Evolutionary conservation across 176 grass and related monocot species (phyloP).

Genomic region (Neostapfia colusana): DNA sequence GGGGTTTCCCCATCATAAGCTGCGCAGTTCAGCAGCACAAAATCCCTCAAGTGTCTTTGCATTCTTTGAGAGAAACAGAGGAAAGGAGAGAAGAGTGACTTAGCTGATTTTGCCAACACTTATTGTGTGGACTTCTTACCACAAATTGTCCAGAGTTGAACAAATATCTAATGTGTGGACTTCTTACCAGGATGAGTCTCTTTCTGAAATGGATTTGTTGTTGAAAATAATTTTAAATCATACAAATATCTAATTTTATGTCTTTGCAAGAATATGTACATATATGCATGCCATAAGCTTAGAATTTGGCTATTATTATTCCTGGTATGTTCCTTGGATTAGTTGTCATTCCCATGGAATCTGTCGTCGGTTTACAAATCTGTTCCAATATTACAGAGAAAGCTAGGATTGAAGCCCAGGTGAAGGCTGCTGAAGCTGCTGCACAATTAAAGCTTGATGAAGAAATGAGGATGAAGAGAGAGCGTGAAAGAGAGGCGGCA

Average conservation of each 20-base stretch:
- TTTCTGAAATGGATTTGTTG: neutral
- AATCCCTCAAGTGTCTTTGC: no score
- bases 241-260: neutral
- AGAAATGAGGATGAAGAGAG: conserved; percentile 65
- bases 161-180: neutral
- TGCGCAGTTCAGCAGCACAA: no score
- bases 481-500: conserved; percentile 77
- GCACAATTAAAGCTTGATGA: conserved; percentile 63
- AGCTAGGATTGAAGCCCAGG: conserved; percentile 79
- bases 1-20: no score
- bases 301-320: neutral
- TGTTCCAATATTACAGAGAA: conserved; percentile 56
- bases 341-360: conserved; percentile 9
- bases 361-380: neutral
- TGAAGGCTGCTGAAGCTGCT: conserved; percentile 71
- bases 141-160: conserved; percentile 8
- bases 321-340: neutral
- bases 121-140: no score
- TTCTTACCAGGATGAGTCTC: neutral
- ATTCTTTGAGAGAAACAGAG: no score
- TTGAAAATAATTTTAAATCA: neutral
- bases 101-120: no score
- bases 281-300: neutral
- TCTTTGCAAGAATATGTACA: neutral
- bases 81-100: no score